Percentiles rank a stretch among this genome's conserved stretches.
phyloP scores from a whole-genome alignment of 345 rosid species.

The Eucalyptus melliodora region DNA sequence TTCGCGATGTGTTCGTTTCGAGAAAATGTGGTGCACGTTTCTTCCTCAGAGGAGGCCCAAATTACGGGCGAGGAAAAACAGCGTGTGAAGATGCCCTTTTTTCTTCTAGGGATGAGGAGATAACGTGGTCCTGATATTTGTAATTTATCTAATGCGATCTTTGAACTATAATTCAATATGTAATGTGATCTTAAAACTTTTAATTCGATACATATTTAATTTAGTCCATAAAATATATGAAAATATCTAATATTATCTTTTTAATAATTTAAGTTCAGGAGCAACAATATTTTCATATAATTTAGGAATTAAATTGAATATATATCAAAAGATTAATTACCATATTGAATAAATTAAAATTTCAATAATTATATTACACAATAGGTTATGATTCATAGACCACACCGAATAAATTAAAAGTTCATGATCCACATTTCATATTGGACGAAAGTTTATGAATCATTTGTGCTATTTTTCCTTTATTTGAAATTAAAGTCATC shows the following conservation, averaged over 20 bases:
- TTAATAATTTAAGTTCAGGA: fast-evolving
- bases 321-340: too few species aligned
- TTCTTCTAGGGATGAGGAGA: neutral
- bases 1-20: neutral
- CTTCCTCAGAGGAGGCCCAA: neutral
- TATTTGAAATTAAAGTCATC: fast-evolving
- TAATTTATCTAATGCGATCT: too few species aligned
- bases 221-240: fast-evolving
- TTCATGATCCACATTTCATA: fast-evolving
- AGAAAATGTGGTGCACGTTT: neutral
- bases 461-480: fast-evolving
- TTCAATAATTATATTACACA: fast-evolving
- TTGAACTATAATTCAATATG: fast-evolving
- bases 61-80: fast-evolving
- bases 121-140: fast-evolving
- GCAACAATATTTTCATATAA: fast-evolving
- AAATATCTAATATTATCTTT: too few species aligned
- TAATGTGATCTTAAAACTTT: neutral
- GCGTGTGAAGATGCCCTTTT: neutral
- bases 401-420: fast-evolving
- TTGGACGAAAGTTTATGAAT: fast-evolving
- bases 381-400: fast-evolving
- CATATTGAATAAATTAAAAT: fast-evolving
- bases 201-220: too few species aligned
- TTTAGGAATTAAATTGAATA: too few species aligned